phyloP scores from a whole-genome alignment of 768 basidiomycete genomes.

The Boletus rex-veris region DNA sequence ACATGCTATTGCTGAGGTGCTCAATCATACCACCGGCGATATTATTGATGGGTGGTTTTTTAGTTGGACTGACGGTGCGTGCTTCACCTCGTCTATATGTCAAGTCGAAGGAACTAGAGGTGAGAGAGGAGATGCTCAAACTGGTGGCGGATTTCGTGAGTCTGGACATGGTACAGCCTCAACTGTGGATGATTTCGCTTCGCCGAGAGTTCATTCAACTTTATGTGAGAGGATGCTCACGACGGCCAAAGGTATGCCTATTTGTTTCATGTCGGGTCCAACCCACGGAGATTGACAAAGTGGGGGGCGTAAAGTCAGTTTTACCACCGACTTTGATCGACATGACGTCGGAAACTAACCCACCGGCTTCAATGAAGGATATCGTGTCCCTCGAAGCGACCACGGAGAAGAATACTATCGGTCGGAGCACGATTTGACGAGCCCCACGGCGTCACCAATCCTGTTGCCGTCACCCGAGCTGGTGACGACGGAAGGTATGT shows the following conservation, averaged over 20 bases:
- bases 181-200: slow-evolving; percentile 72
- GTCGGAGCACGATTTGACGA: slow-evolving; percentile 1
- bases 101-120: slow-evolving; percentile 79
- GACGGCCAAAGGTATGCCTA: slow-evolving; percentile 29
- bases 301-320: too few species aligned
- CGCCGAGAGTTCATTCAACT: too few species aligned
- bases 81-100: background rate
- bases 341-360: too few species aligned
- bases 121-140: slow-evolving; percentile 69
- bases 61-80: background rate
- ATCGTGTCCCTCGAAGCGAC: slow-evolving; percentile 41
- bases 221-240: slow-evolving; percentile 30
- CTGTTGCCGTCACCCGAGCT: background rate
- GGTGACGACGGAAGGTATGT: background rate
- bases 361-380: slow-evolving; percentile 36
- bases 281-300: too few species aligned
- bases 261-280: background rate
- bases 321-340: too few species aligned
- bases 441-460: background rate
- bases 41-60: too few species aligned
- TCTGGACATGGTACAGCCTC: slow-evolving; percentile 76
- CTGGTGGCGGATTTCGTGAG: slow-evolving; percentile 81
- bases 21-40: too few species aligned
- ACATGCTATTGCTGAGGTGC: too few species aligned
- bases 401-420: background rate